Percentiles rank a stretch among this genome's conserved stretches.
Conservation (phyloP, 2,329 filamentous ascomycete species). For the Calonectria hawksworthii region DNA sequence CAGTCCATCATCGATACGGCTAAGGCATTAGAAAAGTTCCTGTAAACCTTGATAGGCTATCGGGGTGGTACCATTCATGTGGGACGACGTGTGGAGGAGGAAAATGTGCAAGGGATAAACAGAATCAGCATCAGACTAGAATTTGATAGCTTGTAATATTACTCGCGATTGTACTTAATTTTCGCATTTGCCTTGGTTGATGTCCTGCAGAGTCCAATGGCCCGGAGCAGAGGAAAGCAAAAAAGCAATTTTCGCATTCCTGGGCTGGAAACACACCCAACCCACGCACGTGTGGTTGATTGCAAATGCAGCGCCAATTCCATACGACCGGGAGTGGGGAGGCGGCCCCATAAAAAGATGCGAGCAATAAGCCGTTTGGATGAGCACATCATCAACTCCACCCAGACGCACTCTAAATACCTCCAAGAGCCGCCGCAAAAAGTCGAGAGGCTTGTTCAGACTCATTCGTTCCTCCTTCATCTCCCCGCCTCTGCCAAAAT, state of each 20-base stretch:
- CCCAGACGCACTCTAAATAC: neutral
- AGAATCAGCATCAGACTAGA: neutral
- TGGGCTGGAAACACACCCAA: neutral
- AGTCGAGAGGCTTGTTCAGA: neutral
- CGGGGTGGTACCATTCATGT: neutral
- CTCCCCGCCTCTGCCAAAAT: conserved; percentile 32
- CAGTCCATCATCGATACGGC: conserved; percentile 41
- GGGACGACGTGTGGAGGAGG: neutral
- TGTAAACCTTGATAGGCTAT: conserved; percentile 30
- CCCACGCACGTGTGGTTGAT: neutral
- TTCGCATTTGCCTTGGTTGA: neutral
- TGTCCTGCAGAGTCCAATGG: neutral
- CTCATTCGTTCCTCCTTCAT: neutral
- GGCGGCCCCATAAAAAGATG: conserved; percentile 10
- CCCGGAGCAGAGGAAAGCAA: neutral
- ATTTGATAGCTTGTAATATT: neutral
- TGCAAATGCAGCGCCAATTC: neutral
- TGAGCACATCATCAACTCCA: conserved; percentile 26
- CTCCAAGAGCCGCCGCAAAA: neutral
- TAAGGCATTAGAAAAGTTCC: conserved; percentile 37
- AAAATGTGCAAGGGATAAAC: neutral
- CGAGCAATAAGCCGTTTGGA: conserved; percentile 15
- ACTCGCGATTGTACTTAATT: neutral
- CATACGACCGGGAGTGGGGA: conserved; percentile 9
- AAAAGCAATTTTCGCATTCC: neutral